phyloP scores from a whole-genome alignment of 148 eudicot genomes.

The Polygonum maritimum region DNA sequence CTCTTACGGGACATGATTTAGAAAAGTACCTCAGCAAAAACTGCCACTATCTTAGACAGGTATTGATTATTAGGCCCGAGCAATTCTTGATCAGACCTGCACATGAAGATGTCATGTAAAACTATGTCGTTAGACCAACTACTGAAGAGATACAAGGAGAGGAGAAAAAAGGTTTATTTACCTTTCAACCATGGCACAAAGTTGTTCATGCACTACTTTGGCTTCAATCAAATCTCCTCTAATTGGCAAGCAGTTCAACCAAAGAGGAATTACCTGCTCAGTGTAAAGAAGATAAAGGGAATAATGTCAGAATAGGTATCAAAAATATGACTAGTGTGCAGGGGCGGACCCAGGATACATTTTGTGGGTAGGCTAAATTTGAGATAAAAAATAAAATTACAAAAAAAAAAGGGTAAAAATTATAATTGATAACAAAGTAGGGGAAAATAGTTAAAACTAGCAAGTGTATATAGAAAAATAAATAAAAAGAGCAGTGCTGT shows the following conservation, averaged over 20 bases:
- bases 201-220: constrained; percentile 40
- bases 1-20: too few species aligned
- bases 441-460: too few species aligned
- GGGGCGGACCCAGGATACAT: too few species aligned
- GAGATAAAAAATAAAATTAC: too few species aligned
- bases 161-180: constrained; percentile 1
- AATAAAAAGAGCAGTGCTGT: too few species aligned
- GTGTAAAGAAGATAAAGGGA: constrained; percentile 6
- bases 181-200: constrained; percentile 42
- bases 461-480: too few species aligned
- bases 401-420: too few species aligned
- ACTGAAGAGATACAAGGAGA: neutral
- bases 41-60: constrained; percentile 31
- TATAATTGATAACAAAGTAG: too few species aligned
- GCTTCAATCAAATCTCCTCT: constrained; percentile 38
- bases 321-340: neutral
- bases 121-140: neutral
- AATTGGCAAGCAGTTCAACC: constrained; percentile 37
- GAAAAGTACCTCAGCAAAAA: constrained; percentile 38
- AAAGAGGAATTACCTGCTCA: constrained; percentile 29
- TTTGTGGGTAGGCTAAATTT: too few species aligned
- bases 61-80: constrained; percentile 32
- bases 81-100: constrained; percentile 36
- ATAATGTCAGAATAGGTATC: neutral
- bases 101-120: constrained; percentile 5